These are phyloP conservation scores for Podospora bellae-mahoneyi DNA, from an alignment of 495 filamentous ascomycete genomes.

Conservation along the genomic window DNA sequence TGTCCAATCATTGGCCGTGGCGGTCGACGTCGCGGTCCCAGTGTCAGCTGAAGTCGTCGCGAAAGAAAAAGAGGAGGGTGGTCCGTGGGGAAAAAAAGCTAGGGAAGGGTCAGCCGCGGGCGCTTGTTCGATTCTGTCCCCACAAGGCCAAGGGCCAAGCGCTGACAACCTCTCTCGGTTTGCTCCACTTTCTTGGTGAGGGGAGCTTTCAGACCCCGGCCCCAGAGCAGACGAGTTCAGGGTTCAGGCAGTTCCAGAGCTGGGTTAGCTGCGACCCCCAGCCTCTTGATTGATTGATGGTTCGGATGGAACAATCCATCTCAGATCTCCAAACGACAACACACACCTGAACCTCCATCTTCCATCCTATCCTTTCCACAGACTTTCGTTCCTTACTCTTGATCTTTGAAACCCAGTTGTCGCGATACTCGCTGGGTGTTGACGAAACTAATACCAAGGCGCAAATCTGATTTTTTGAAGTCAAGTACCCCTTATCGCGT, in stretches of 20 bases:
- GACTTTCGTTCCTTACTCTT: background rate
- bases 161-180: background rate
- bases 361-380: background rate
- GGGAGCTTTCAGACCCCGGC: background rate
- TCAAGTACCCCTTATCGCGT: slow-evolving; percentile 13
- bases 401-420: background rate
- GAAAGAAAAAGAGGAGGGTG: background rate
- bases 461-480: background rate
- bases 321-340: background rate
- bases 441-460: background rate
- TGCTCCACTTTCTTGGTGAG: background rate
- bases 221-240: background rate
- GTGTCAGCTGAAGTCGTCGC: background rate
- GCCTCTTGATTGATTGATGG: background rate
- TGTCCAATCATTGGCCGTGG: background rate
- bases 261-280: background rate
- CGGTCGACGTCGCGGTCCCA: background rate
- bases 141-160: background rate
- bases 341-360: background rate
- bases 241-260: background rate
- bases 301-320: background rate
- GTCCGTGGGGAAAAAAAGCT: background rate
- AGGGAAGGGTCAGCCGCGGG: background rate
- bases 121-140: background rate
- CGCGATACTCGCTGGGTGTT: background rate